Percentiles rank a stretch among this genome's conserved stretches.
phyloP scores from a whole-genome alignment of 2,329 filamentous ascomycete species.

The Nectriaceae sp. region DNA sequence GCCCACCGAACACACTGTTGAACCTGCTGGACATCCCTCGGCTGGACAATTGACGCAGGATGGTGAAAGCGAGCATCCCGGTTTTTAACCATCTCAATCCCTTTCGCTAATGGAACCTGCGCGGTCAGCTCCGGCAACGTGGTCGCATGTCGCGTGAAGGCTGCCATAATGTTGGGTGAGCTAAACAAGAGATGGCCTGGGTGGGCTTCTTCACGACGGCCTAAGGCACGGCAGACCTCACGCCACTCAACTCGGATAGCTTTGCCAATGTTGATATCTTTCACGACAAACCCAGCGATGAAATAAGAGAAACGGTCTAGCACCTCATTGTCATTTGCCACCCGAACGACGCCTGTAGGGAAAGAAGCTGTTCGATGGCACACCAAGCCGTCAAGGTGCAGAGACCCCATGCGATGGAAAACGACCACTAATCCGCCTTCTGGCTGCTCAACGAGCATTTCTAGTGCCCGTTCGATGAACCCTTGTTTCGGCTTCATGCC shows the following conservation, averaged over 20 bases:
- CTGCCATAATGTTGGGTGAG: conserved; percentile 50
- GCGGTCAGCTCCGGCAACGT: conserved; percentile 43
- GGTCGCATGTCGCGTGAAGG: conserved; percentile 50
- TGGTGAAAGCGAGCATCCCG: conserved; percentile 46
- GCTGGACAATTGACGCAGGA: conserved; percentile 48
- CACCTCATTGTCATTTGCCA: conserved; percentile 45
- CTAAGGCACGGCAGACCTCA: conserved; percentile 50
- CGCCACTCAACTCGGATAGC: conserved; percentile 47
- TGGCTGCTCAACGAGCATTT: conserved; percentile 45
- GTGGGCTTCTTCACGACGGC: conserved; percentile 37
- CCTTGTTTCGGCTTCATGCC: conserved; percentile 52
- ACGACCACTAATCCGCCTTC: conserved; percentile 49
- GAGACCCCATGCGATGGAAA: conserved; percentile 52
- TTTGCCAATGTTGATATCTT: conserved; percentile 33
- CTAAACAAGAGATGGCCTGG: conserved; percentile 48
- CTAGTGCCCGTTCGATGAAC: conserved; percentile 48
- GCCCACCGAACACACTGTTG: conserved; percentile 61
- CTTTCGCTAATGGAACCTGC: conserved; percentile 39
- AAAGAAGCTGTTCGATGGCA: conserved; percentile 49
- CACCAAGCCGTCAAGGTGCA: conserved; percentile 50
- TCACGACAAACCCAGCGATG: conserved; percentile 46
- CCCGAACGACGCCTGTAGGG: conserved; percentile 43
- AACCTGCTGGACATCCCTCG: conserved; percentile 49
- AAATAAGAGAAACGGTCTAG: conserved; percentile 57
- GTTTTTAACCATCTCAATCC: conserved; percentile 48